Conservation (phyloP, 805 yeast genomes). For the Saccharomycopsis sp. region DNA sequence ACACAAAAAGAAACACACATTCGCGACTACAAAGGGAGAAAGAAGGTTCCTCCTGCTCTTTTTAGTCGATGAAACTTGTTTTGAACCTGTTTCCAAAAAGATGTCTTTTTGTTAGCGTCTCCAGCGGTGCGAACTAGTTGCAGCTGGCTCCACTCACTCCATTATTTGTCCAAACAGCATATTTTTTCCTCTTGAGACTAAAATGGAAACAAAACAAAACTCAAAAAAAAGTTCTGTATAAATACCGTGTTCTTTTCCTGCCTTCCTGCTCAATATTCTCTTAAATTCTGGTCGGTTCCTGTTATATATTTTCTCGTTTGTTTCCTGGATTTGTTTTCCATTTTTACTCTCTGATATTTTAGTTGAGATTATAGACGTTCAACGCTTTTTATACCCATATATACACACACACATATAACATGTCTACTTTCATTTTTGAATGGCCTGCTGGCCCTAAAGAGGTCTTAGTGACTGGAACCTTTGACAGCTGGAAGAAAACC, state of each 20-base stretch:
- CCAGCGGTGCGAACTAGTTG: no score
- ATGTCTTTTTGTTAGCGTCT: not conserved
- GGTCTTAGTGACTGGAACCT: constrained; percentile 65
- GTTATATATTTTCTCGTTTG: not conserved
- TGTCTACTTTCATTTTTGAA: not conserved
- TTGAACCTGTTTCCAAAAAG: not conserved
- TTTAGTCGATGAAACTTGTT: not conserved
- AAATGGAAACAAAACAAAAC: not conserved
- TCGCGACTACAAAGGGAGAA: not conserved
- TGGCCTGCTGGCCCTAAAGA: constrained; percentile 47
- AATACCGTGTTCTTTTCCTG: constrained; percentile 1
- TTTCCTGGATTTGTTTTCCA: not conserved
- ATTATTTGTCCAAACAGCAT: not conserved
- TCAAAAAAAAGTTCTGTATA: not conserved
- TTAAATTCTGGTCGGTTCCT: not conserved
- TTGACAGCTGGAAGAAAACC: constrained; percentile 60
- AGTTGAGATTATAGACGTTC: not conserved
- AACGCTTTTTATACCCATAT: not conserved
- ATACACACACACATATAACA: not conserved
- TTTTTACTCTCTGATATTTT: not conserved
- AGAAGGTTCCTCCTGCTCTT: not conserved
- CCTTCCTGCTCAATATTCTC: not conserved
- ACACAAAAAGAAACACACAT: not conserved
- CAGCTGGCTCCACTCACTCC: not conserved
- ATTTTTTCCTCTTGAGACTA: not conserved